Conservation (phyloP, 306 rosid genomes). For the Abrus pulchellus region DNA sequence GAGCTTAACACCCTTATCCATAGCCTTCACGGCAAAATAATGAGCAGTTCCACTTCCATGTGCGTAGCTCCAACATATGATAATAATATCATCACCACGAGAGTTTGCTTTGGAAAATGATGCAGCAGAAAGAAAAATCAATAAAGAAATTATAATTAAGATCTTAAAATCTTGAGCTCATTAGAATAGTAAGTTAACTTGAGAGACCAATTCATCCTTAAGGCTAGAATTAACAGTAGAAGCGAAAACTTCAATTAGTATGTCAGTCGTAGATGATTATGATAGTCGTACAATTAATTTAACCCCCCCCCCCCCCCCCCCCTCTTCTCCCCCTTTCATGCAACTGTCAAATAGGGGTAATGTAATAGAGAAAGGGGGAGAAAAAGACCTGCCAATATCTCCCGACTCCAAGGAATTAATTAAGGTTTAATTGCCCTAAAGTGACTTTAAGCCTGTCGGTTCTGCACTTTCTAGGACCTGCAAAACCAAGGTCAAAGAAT, state of each 20-base stretch:
- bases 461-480: conserved; percentile 85
- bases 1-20: conserved; percentile 92
- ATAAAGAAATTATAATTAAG: background rate
- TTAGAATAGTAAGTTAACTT: conserved; percentile 11
- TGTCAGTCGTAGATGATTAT: background rate
- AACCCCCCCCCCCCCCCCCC: background rate
- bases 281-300: conserved; percentile 1
- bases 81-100: background rate
- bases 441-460: conserved; percentile 77
- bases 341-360: background rate
- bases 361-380: background rate
- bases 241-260: background rate
- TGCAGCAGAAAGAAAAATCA: background rate
- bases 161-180: conserved; percentile 13
- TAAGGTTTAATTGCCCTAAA: conserved; percentile 84
- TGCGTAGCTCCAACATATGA: conserved; percentile 71
- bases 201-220: background rate
- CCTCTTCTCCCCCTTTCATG: conserved; percentile 23
- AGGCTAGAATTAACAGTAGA: conserved; percentile 15
- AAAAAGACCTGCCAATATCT: conserved; percentile 89
- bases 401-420: conserved; percentile 70
- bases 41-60: conserved; percentile 63
- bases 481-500: conserved; percentile 48
- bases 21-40: conserved; percentile 93
- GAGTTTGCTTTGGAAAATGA: conserved; percentile 25